Conservation (phyloP, 2,329 filamentous ascomycete genomes). For the Venturia effusa region DNA sequence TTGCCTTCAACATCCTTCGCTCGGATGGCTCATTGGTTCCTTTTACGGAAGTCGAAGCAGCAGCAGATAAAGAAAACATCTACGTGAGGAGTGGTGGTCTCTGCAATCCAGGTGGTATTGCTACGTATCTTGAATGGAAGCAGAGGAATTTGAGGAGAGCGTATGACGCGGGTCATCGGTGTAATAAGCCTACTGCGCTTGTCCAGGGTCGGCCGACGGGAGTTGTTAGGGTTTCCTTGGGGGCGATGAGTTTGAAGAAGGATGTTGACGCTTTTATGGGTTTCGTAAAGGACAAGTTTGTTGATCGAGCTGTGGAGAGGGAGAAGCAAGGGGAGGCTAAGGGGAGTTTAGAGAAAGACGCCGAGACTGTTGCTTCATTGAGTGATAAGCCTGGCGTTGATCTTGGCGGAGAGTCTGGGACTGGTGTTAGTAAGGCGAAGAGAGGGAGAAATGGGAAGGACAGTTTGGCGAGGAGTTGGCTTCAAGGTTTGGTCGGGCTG, state of each 20-base stretch:
- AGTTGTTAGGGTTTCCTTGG: conserved; percentile 50
- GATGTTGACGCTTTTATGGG: conserved; percentile 42
- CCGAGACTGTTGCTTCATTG: background rate
- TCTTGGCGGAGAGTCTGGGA: background rate
- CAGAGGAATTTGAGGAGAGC: conserved; percentile 45
- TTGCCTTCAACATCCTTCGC: conserved; percentile 53
- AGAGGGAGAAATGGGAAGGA: background rate
- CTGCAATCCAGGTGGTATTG: conserved; percentile 44
- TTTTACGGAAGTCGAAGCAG: conserved; percentile 48
- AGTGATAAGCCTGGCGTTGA: background rate
- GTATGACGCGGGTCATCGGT: conserved; percentile 47
- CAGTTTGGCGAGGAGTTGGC: background rate
- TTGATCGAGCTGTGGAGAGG: background rate
- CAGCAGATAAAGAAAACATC: conserved; percentile 44
- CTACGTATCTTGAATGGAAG: conserved; percentile 37
- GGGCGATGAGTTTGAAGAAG: conserved; percentile 47
- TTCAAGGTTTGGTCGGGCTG: background rate
- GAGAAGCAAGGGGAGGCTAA: background rate
- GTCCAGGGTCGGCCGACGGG: conserved; percentile 47
- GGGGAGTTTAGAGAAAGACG: background rate
- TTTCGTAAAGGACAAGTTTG: conserved; percentile 27
- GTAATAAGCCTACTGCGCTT: conserved; percentile 42
- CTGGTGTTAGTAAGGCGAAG: background rate
- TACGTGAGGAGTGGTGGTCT: conserved; percentile 50
- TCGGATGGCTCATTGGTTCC: conserved; percentile 43